Base-by-base conservation (phyloP, 768 basidiomycete genomes). In the Harrya chromipes region DNA sequence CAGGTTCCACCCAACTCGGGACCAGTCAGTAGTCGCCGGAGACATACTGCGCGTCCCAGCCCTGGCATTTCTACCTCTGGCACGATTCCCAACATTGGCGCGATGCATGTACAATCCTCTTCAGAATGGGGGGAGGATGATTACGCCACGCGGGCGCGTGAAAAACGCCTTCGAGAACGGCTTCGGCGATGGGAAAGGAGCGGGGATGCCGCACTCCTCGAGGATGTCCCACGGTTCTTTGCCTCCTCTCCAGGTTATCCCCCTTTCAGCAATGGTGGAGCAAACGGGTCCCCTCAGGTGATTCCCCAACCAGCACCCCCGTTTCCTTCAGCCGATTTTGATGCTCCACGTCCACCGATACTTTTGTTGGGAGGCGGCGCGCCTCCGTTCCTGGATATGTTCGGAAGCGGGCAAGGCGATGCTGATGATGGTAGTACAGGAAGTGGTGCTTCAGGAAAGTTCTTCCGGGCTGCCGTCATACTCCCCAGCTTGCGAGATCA, bases 141-240 rank as follows among this genome's bases (percentile, higher is more conserved):
- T 45, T 64, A 69, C 24, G 81, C 87, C 4, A 82, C 83, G 46
- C 78, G 75, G 49, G 82, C 82, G 1, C 73, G 90, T 44, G 90
- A 91, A 70, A 79, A 72, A 58, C 81, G 90, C 13, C 76, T 92
- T 39, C 78, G 80, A 40, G 79, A 84, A 12, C 80, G 90, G 26
- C 70, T 94, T 40, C 78, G 74, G 46, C 81, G 79, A 56, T 93
- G 90, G 90, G 87, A 88, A 58, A 79, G 72, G 56, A 77, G 81
- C 35, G 66, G 66, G 4, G 82, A 87, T 55, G 56, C 66, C 19
- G 67, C 73, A 10, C 69, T 88, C n/a, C 69, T 78, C 37, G 81
- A 83, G 7, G 85, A 90, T 49, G 62, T 90, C 21, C 83, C 87
- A 1, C 74, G 66, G 42, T 73, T 88, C 21, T 70, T 74, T 13